Evolutionary conservation across 495 filamentous ascomycete species (phyloP).

Genomic region (Neurospora sp.): DNA sequence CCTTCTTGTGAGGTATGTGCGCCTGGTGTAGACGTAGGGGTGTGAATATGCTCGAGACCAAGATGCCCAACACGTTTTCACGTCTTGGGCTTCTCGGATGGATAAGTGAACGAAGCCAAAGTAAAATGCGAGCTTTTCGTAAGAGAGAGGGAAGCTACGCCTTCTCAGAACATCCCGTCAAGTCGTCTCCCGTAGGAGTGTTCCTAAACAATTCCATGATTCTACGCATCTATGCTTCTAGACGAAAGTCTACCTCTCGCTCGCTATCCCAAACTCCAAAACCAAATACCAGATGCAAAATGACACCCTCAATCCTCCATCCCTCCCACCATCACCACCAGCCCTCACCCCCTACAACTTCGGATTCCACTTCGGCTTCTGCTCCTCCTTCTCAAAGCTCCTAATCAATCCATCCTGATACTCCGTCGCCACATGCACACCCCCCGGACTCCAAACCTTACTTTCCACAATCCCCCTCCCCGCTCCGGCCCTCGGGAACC

Average conservation of each 20-base stretch:
- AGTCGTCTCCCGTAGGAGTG: not conserved
- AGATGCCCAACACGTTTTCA: no score
- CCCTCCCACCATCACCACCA: not conserved
- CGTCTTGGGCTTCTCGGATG: no score
- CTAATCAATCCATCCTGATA: constrained; percentile 52
- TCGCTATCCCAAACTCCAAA: not conserved
- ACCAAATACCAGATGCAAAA: not conserved
- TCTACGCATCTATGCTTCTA: not conserved
- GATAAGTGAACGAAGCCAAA: no score
- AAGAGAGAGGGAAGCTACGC: not conserved
- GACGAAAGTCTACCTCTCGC: not conserved
- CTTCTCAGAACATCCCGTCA: not conserved
- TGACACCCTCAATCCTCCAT: not conserved
- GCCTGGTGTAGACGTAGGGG: no score
- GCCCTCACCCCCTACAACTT: not conserved
- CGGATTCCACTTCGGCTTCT: constrained; percentile 3
- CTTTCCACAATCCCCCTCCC: constrained; percentile 53
- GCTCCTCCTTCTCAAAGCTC: constrained; percentile 2
- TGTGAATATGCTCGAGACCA: no score
- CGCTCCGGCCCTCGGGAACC: constrained; percentile 43
- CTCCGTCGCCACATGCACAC: constrained; percentile 51
- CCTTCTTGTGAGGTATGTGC: not conserved
- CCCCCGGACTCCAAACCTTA: constrained; percentile 52
- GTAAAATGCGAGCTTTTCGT: no score
- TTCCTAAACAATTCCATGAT: not conserved